Evolutionary conservation across 139 green algal species (phyloP), one percentile per base, ranked within the genome.

Genomic region (Picochlorum sp.): DNA sequence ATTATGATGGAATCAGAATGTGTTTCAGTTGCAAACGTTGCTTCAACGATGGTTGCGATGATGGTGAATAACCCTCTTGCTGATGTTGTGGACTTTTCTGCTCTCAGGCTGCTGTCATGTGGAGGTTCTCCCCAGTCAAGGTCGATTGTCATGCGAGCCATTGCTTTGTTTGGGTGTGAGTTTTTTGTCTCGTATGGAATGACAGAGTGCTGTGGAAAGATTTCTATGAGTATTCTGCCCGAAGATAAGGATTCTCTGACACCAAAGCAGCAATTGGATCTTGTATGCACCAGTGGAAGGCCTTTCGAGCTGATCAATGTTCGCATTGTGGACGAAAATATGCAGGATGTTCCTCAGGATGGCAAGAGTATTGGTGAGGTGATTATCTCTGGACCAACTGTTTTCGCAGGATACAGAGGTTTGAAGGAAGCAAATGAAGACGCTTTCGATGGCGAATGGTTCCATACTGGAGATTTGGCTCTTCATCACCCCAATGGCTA

Each of bases 201-300:
- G 90, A 96, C 89, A n/a, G 90, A 96, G 74, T 92, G 83, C 76
- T 96, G 90, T 69, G 90, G 90, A 60, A 96, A 96, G 73, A 96
- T 96, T 73, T 78, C 64, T 52, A 96, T 96, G 89, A 89, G 77
- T 57, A 83, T 96, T 23, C 75, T 92, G 66, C 79, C 81, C 4
- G 34, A 74, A 7, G 60, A 71, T 30, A 28, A 51, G 4, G 38
- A 38, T 30, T 34, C 10, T 57, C 13, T 67, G 20, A 32, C 49
- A 20, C 14, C 37, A 24, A 68, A 76, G 56, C 32, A 79, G 61
- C 69, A 88, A 62, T 20, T 90, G 58, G 66, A 71, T 16, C 32
- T 80, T 32, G 78, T 95, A 18, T 82, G 65, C 77, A 85, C 61
- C 49, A 84, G 74, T 37, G 86, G 86, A n/a, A 64, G 85, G 1